These are phyloP conservation scores for Helenozyma baotianmanensis DNA, from an alignment of 805 yeast species.

Conservation along the genomic window DNA sequence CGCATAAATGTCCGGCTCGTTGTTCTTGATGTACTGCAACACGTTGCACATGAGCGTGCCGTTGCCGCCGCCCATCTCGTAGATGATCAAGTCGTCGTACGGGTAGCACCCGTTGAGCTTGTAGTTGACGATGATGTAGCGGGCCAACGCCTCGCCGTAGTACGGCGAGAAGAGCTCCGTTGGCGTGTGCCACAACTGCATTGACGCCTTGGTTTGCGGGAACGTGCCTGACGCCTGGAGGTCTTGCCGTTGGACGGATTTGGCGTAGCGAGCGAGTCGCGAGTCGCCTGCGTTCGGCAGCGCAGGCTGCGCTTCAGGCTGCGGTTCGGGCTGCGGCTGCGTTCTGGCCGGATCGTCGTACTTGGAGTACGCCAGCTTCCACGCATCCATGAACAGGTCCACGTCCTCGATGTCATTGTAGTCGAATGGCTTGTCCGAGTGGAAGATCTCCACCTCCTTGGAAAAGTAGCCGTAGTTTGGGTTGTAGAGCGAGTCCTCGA, in stretches of 20 bases:
- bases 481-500: conserved; percentile 80
- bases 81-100: conserved; percentile 65
- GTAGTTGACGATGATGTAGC: conserved; percentile 69
- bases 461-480: conserved; percentile 81
- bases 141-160: conserved; percentile 82
- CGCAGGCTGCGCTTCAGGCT: no score
- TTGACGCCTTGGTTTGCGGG: conserved; percentile 27
- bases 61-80: conserved; percentile 89
- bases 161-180: conserved; percentile 80
- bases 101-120: conserved; percentile 61
- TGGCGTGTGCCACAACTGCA: conserved; percentile 88
- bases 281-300: conserved; percentile 3
- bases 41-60: conserved; percentile 80
- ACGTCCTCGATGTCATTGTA: conserved; percentile 53
- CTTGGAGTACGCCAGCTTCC: conserved; percentile 59
- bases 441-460: conserved; percentile 72
- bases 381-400: conserved; percentile 64
- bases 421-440: conserved; percentile 60
- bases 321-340: neutral
- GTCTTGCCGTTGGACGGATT: conserved; percentile 19
- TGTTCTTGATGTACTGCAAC: conserved; percentile 54
- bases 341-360: conserved; percentile 33
- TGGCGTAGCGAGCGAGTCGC: conserved; percentile 24
- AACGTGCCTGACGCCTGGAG: conserved; percentile 13
- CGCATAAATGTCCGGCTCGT: conserved; percentile 70